Percentiles rank a stretch among this genome's conserved stretches.
These are phyloP conservation scores for Trypanosoma scelopori DNA, from an alignment of 208 protist species.

Conservation along the genomic window DNA sequence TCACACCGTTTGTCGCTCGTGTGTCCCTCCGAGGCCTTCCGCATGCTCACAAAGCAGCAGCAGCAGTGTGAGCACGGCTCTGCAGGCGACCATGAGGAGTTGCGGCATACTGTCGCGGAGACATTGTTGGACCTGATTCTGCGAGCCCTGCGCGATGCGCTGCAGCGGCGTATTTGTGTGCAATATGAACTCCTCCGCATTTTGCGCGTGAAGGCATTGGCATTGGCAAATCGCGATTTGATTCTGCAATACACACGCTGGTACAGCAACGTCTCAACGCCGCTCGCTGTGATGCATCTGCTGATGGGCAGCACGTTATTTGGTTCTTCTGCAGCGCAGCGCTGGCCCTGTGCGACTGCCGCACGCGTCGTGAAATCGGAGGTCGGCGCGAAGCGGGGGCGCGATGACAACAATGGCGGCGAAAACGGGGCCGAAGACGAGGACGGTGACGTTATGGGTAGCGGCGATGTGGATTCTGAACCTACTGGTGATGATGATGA, in stretches of 20 bases:
- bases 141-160: slow-evolving; percentile 42
- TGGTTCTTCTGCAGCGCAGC: slow-evolving; percentile 30
- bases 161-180: slow-evolving; percentile 59
- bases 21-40: slow-evolving; percentile 41
- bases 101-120: slow-evolving; percentile 26
- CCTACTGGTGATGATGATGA: not conserved
- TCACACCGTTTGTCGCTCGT: slow-evolving; percentile 56
- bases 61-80: not conserved
- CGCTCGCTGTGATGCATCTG: slow-evolving; percentile 53
- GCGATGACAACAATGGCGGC: slow-evolving; percentile 2
- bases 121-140: slow-evolving; percentile 41
- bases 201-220: slow-evolving; percentile 44
- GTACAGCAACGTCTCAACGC: slow-evolving; percentile 55
- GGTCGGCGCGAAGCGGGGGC: not conserved
- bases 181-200: slow-evolving; percentile 79
- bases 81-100: slow-evolving; percentile 16
- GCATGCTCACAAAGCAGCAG: slow-evolving; percentile 23
- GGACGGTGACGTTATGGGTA: not conserved
- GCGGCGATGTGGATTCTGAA: not conserved
- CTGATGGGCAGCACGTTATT: slow-evolving; percentile 50
- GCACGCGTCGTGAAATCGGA: not conserved
- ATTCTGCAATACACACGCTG: slow-evolving; percentile 52
- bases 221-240: slow-evolving; percentile 38
- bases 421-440: not conserved
- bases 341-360: slow-evolving; percentile 4